Conservation (phyloP, 306 rosid genomes). For the Aeschynomene evenia region DNA sequence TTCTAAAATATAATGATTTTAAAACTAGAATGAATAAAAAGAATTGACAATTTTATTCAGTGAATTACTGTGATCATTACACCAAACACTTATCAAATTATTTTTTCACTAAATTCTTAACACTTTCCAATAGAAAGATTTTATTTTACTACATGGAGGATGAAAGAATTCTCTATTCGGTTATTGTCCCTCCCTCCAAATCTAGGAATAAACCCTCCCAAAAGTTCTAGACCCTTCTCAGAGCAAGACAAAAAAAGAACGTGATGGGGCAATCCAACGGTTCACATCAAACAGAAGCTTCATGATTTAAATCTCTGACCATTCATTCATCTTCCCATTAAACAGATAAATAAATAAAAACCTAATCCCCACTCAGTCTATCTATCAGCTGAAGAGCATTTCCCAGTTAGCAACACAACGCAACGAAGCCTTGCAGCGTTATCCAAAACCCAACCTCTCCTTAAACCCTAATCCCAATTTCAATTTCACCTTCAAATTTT, state of each 20-base stretch:
- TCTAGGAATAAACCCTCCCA: not conserved
- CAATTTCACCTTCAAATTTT: not conserved
- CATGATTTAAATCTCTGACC: conserved; percentile 32
- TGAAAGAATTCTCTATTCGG: too few relatives aligned
- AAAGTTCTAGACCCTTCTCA: conserved; percentile 41
- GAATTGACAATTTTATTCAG: too few relatives aligned
- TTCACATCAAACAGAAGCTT: conserved; percentile 32
- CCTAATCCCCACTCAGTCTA: conserved; percentile 23
- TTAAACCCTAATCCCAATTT: conserved; percentile 19
- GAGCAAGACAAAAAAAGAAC: not conserved
- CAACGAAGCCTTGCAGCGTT: conserved; percentile 1
- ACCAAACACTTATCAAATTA: too few relatives aligned
- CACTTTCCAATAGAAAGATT: too few relatives aligned
- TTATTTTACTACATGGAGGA: too few relatives aligned
- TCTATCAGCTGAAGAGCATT: too few relatives aligned
- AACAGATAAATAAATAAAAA: conserved; percentile 1
- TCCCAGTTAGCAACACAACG: not conserved
- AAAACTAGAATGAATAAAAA: too few relatives aligned
- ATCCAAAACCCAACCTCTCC: conserved; percentile 1
- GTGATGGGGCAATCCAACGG: conserved; percentile 34
- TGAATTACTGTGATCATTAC: too few relatives aligned
- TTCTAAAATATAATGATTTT: too few relatives aligned
- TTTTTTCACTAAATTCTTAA: too few relatives aligned
- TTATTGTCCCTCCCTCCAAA: not conserved
- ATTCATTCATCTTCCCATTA: not conserved